These are phyloP conservation scores for Saccharata proteae DNA, from an alignment of 2,329 filamentous ascomycete species.

Conservation along the genomic window DNA sequence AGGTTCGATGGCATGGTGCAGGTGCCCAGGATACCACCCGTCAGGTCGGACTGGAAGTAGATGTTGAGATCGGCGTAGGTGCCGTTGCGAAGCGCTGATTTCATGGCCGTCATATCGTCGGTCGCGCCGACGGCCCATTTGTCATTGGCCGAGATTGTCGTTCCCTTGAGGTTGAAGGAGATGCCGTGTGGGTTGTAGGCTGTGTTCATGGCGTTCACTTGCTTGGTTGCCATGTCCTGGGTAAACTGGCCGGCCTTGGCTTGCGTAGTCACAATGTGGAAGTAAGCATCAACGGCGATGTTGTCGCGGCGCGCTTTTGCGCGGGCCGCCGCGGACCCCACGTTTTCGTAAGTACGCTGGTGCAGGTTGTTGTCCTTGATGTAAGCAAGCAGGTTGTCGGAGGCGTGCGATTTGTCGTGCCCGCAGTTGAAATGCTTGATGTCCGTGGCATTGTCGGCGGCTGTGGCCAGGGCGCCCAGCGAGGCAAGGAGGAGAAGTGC, in stretches of 20 bases:
- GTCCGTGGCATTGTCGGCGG: conserved; percentile 10
- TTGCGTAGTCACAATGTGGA: conserved; percentile 32
- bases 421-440: conserved; percentile 32
- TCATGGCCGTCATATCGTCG: conserved; percentile 38
- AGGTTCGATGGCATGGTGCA: conserved; percentile 38
- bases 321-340: conserved; percentile 18
- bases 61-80: conserved; percentile 44
- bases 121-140: conserved; percentile 39
- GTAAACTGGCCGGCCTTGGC: conserved; percentile 26
- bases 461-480: conserved; percentile 13
- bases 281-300: conserved; percentile 30
- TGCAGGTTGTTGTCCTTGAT: conserved; percentile 22
- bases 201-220: conserved; percentile 28
- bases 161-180: conserved; percentile 36
- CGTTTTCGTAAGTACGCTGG: conserved; percentile 10
- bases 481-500: conserved; percentile 23
- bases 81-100: conserved; percentile 40
- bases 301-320: conserved; percentile 14
- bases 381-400: conserved; percentile 26
- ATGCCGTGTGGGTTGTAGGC: conserved; percentile 40
- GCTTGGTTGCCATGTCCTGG: conserved; percentile 24
- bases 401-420: conserved; percentile 23
- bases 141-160: conserved; percentile 41
- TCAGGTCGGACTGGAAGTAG: conserved; percentile 46
- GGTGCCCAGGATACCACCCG: conserved; percentile 37